A percentile compares a stretch with the other conserved stretches of the same genome.
Evolutionary conservation across 257 asterid species (phyloP).

Genomic region (Pogostemon cablin): DNA sequence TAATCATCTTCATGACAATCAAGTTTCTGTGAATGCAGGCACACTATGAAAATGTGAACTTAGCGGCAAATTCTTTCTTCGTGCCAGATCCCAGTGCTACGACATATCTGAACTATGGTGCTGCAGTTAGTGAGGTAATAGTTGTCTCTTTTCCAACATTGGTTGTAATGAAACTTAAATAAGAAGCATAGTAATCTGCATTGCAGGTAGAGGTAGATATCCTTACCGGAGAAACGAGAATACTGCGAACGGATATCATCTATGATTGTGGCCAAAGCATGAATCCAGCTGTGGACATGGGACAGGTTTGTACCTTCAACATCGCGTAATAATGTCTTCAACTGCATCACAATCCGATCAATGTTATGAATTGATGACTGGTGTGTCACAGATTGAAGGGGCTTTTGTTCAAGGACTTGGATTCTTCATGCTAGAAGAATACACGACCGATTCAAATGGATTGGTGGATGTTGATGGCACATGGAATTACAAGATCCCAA

Average conservation of each 20-base stretch:
- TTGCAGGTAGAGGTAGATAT: slow-evolving; percentile 31
- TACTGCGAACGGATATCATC: slow-evolving; percentile 29
- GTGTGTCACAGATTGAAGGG: slow-evolving; percentile 67
- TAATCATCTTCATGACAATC: background rate
- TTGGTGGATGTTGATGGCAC: slow-evolving; percentile 55
- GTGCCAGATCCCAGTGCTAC: slow-evolving; percentile 20
- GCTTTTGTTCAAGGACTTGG: slow-evolving; percentile 90
- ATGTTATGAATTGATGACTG: background rate
- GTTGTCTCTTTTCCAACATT: background rate
- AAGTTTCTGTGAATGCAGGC: slow-evolving; percentile 24
- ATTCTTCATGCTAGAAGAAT: slow-evolving; percentile 86
- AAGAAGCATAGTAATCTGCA: too few relatives aligned
- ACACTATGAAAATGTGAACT: slow-evolving; percentile 26
- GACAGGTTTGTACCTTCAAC: slow-evolving; percentile 23
- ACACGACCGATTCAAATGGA: slow-evolving; percentile 57
- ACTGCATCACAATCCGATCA: background rate
- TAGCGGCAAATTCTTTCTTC: slow-evolving; percentile 24
- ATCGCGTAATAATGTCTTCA: background rate
- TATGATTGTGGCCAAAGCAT: slow-evolving; percentile 33
- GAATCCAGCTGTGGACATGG: slow-evolving; percentile 31
- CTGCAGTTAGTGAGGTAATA: slow-evolving; percentile 33
- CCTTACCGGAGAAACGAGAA: slow-evolving; percentile 25
- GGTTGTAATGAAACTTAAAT: background rate
- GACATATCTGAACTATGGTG: slow-evolving; percentile 29
- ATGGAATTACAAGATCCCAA: slow-evolving; percentile 86